A percentile compares a stretch with the other conserved stretches of the same genome.
phyloP scores from a whole-genome alignment of 805 yeast genomes.

The Nakazawaea sp. region DNA sequence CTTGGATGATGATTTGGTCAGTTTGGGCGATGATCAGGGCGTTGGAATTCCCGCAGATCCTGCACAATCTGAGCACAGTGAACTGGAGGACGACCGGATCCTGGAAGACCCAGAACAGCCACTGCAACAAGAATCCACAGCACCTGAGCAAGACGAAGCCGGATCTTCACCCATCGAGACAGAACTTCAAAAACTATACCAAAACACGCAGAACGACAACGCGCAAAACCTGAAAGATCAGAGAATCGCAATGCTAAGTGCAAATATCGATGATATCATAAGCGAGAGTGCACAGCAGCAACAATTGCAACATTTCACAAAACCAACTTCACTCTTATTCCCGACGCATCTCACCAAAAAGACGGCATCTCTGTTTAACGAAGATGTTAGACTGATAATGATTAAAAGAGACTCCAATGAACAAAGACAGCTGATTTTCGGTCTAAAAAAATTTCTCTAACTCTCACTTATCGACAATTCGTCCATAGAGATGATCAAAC shows the following conservation, averaged over 20 bases:
- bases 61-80: no score
- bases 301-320: conserved; percentile 12
- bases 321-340: conserved; percentile 6
- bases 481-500: not conserved
- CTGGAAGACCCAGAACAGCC: no score
- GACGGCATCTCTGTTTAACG: conserved; percentile 6
- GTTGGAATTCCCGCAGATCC: no score
- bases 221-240: conserved; percentile 1
- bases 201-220: no score
- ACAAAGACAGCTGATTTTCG: conserved; percentile 4
- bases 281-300: conserved; percentile 18
- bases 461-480: conserved; percentile 2
- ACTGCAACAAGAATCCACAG: no score
- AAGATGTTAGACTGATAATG: conserved; percentile 8
- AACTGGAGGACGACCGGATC: no score
- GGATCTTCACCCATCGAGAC: no score
- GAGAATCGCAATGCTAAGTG: conserved; percentile 7
- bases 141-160: no score
- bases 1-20: conserved; percentile 14
- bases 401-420: conserved; percentile 2
- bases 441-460: conserved; percentile 6
- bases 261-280: conserved; percentile 8
- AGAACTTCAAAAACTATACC: no score
- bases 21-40: conserved; percentile 6
- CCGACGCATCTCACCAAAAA: conserved; percentile 5